A percentile compares a stretch with the other conserved stretches of the same genome.
Evolutionary conservation across 495 filamentous ascomycete species (phyloP).

Genomic region (Patellaria atrata): DNA sequence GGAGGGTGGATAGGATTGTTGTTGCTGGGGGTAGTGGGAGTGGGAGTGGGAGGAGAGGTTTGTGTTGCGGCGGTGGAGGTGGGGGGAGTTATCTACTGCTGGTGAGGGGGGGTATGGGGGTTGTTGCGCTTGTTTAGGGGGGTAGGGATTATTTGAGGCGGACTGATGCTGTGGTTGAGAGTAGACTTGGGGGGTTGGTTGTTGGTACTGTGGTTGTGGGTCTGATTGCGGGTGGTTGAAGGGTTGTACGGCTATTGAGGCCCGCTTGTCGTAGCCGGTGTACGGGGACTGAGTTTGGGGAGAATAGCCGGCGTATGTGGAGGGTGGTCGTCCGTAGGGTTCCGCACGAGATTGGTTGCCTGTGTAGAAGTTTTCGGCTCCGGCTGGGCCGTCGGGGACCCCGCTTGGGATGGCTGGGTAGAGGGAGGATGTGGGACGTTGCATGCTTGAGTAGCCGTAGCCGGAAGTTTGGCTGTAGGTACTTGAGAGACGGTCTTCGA

Average conservation of each 20-base stretch:
- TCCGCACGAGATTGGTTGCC: constrained; percentile 42
- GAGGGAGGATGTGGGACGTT: constrained; percentile 36
- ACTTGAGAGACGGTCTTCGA: constrained; percentile 85
- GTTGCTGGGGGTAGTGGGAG: constrained; percentile 16
- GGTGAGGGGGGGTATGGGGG: constrained; percentile 12
- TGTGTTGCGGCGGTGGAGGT: constrained; percentile 12
- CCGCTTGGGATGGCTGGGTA: constrained; percentile 51
- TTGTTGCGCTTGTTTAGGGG: constrained; percentile 7
- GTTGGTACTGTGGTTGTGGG: constrained; percentile 9
- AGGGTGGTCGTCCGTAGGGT: constrained; percentile 30
- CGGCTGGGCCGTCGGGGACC: constrained; percentile 15
- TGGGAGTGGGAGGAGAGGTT: constrained; percentile 8
- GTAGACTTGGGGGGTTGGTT: constrained; percentile 11
- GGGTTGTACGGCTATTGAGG: constrained; percentile 12
- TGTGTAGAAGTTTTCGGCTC: constrained; percentile 70
- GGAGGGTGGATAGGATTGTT: constrained; percentile 17
- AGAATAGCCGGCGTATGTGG: constrained; percentile 22
- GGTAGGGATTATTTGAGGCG: constrained; percentile 1
- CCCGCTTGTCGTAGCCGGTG: constrained; percentile 23
- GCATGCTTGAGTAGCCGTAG: constrained; percentile 36
- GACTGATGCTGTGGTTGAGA: constrained; percentile 16
- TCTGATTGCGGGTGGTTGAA: constrained; percentile 4
- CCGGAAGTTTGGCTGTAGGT: constrained; percentile 74
- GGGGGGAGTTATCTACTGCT: not conserved
- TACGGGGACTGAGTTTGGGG: constrained; percentile 20